Evolutionary conservation across 768 basidiomycete species (phyloP).

Genomic region (Boletus rubroflammeus): DNA sequence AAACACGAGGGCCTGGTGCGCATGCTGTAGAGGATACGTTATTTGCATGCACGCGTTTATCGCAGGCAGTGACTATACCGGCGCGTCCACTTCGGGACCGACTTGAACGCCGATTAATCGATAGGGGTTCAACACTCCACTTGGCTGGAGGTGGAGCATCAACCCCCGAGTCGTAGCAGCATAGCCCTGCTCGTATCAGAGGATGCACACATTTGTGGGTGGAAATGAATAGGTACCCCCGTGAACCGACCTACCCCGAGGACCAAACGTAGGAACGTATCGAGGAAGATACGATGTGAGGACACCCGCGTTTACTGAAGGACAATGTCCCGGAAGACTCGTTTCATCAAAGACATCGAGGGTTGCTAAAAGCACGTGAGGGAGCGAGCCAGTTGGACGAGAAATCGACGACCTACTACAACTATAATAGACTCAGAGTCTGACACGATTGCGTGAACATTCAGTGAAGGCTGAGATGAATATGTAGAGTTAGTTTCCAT

Average conservation of each 20-base stretch:
- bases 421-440: not conserved
- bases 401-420: not conserved
- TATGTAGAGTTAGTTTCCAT: not conserved
- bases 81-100: not conserved
- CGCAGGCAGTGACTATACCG: not conserved
- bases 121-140: not conserved
- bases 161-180: not conserved
- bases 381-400: not conserved
- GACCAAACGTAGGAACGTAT: not conserved
- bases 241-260: not conserved
- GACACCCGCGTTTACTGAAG: not conserved
- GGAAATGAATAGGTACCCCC: not conserved
- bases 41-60: not conserved
- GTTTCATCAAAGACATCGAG: not conserved
- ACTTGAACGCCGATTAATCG: constrained; percentile 6
- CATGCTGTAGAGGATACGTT: constrained; percentile 1
- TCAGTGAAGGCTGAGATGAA: not conserved
- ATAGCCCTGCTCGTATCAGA: constrained; percentile 2
- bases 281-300: not conserved
- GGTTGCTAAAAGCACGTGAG: not conserved
- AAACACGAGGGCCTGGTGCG: not conserved
- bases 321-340: not conserved
- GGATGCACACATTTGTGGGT: not conserved
- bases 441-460: not conserved
- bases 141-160: not conserved